Conservation (phyloP, 495 filamentous ascomycete genomes). For the Penicillium diatomitis region DNA sequence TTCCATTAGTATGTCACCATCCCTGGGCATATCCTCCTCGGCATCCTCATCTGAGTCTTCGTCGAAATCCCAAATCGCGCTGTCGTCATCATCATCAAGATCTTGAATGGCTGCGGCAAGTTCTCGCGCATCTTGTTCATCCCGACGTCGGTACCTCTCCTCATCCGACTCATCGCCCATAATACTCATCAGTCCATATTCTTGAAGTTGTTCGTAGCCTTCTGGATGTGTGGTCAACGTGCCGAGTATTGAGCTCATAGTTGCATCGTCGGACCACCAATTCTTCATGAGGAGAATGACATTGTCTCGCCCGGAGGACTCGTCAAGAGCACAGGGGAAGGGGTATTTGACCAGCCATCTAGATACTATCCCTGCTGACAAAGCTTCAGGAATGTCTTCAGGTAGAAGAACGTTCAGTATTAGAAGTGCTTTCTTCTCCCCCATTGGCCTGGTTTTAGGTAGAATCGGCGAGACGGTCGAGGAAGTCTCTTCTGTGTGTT, state of each 20-base stretch:
- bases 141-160: too few relatives aligned
- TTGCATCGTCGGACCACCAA: conserved; percentile 35
- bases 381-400: conserved; percentile 28
- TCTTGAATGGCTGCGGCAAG: conserved; percentile 19
- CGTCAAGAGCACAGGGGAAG: conserved; percentile 32
- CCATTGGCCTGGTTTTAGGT: conserved; percentile 34
- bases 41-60: conserved; percentile 41
- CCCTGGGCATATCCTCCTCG: conserved; percentile 37
- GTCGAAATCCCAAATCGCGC: conserved; percentile 17
- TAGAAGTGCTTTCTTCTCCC: conserved; percentile 33
- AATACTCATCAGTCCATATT: conserved; percentile 34
- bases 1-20: conserved; percentile 44
- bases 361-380: conserved; percentile 37
- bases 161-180: conserved; percentile 3
- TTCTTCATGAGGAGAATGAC: conserved; percentile 38
- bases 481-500: conserved; percentile 30
- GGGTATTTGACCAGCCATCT: conserved; percentile 43
- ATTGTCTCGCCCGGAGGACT: conserved; percentile 31
- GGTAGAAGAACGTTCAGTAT: conserved; percentile 31
- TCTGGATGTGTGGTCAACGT: conserved; percentile 25
- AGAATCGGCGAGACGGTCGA: conserved; percentile 33
- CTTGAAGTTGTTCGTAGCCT: conserved; percentile 34
- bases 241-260: conserved; percentile 37
- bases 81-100: conserved; percentile 37
- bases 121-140: too few relatives aligned